These are phyloP conservation scores for Lactarius hatsudake DNA, from an alignment of 768 basidiomycete species.

Conservation along the genomic window DNA sequence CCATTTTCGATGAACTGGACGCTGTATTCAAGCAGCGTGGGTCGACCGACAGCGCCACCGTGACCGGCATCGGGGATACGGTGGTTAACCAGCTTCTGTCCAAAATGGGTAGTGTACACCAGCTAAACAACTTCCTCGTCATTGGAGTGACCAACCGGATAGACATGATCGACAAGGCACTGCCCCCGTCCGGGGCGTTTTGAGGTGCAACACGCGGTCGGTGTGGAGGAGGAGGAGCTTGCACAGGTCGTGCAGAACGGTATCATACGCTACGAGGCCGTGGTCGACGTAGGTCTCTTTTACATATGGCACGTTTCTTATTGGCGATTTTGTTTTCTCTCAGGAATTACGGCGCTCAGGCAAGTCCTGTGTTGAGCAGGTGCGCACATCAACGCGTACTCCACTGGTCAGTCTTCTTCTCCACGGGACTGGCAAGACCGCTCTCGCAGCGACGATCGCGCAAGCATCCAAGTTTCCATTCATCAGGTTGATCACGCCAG, in stretches of 20 bases:
- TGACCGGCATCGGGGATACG: slow-evolving; percentile 95
- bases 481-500: slow-evolving; percentile 92
- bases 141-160: slow-evolving; percentile 99
- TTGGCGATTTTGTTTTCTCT: not conserved
- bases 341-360: slow-evolving; percentile 88
- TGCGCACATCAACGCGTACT: slow-evolving; percentile 62
- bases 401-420: slow-evolving; percentile 80
- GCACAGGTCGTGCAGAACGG: slow-evolving; percentile 84
- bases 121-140: slow-evolving; percentile 97
- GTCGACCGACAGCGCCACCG: slow-evolving; percentile 84
- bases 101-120: slow-evolving; percentile 99
- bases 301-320: not conserved
- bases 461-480: slow-evolving; percentile 91
- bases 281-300: slow-evolving; percentile 64
- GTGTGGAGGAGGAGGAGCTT: slow-evolving; percentile 96
- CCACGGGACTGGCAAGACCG: slow-evolving; percentile 92
- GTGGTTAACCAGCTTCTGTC: slow-evolving; percentile 98
- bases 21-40: slow-evolving; percentile 99
- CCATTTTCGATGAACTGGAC: slow-evolving; percentile 98
- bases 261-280: slow-evolving; percentile 80
- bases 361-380: slow-evolving; percentile 83
- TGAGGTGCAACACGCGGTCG: slow-evolving; percentile 95
- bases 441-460: slow-evolving; percentile 90
- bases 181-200: slow-evolving; percentile 94
- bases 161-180: slow-evolving; percentile 99